Percentiles rank a stretch among this genome's conserved stretches.
phyloP scores from a whole-genome alignment of 2,329 filamentous ascomycete species.

The Stromatinia cepivora region DNA sequence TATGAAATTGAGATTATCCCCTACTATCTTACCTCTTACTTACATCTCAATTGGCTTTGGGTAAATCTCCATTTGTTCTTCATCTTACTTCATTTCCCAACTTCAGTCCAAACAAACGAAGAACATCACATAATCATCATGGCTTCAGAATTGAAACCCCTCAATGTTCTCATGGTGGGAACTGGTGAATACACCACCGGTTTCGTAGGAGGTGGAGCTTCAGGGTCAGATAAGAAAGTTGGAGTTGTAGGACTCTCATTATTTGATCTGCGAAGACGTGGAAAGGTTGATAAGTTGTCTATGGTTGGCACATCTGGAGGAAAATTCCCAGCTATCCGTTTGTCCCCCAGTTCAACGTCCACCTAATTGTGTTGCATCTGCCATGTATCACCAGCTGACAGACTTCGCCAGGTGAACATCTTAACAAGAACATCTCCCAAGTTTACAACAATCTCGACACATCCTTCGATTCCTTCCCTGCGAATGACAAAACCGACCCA shows the following conservation, averaged over 20 bases:
- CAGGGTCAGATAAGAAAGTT: conserved; percentile 91
- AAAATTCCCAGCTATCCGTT: conserved; percentile 90
- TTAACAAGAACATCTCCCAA: conserved; percentile 82
- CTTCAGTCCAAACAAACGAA: conserved; percentile 8
- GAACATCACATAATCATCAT: conserved; percentile 7
- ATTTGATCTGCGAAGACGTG: conserved; percentile 83
- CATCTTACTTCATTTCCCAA: not conserved
- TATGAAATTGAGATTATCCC: conserved; percentile 7
- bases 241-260: conserved; percentile 88
- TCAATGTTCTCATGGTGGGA: conserved; percentile 51
- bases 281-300: conserved; percentile 80
- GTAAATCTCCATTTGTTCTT: not conserved
- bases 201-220: conserved; percentile 81
- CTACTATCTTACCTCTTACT: conserved; percentile 10
- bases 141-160: conserved; percentile 28
- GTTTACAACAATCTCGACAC: conserved; percentile 89
- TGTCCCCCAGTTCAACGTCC: conserved; percentile 38
- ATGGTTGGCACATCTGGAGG: conserved; percentile 89
- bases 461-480: conserved; percentile 79
- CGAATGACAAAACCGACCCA: conserved; percentile 70
- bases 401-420: conserved; percentile 64
- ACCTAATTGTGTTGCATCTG: not conserved
- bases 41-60: conserved; percentile 13
- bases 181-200: conserved; percentile 97
- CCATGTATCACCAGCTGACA: not conserved